Evolutionary conservation across 2,329 filamentous ascomycete species (phyloP), one percentile per base, ranked within the genome.

Genomic region (Fusarium lateritium): DNA sequence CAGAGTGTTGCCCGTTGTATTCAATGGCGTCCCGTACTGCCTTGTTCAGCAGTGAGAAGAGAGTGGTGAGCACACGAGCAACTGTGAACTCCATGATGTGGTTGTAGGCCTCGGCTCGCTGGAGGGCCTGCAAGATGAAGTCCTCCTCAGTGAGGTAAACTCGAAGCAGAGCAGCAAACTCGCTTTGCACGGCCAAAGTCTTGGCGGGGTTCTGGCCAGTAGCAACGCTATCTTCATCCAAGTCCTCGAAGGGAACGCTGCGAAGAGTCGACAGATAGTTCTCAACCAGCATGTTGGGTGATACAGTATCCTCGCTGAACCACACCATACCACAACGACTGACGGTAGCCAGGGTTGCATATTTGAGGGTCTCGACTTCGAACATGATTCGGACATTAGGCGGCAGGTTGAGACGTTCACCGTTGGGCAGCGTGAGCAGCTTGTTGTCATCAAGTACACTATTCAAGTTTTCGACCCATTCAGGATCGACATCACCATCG

Each of bases 281-380:
- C 67, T 89, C 86, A 40, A 98, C 91, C 89, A 98, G 92, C 92
- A 99, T 97, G 70, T 88, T 88, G 2, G 95, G 89, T 33, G 94
- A 95, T 40, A 99, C 95, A 28, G 94, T 98, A 76, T 99, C 97
- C 75, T 98, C 95, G 77, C 94, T 99, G 83, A 98, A 99, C 96
- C 96, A 99, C 15, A 99, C 97, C 96, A 99, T 99, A 86, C 96
- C 96, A 79, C 96, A 99, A 82, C 96, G 94, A 90, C 93, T 97
- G 76, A 99, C 96, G n/a, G 96, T 99, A 57, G 96, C 96, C 44
- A 99, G 88, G 0, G 96, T 99, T 38, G 96, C 96, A 78, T 99
- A 99, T 78, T 97, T 97, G 63, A 99, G 85, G 5, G 91, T 98
- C 82, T 99, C 97, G 36, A 99, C 96, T 83, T 99, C 96, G 76